Evolutionary conservation across 2,329 filamentous ascomycete genomes (phyloP).

Genomic region (Talaromyces sp.): DNA sequence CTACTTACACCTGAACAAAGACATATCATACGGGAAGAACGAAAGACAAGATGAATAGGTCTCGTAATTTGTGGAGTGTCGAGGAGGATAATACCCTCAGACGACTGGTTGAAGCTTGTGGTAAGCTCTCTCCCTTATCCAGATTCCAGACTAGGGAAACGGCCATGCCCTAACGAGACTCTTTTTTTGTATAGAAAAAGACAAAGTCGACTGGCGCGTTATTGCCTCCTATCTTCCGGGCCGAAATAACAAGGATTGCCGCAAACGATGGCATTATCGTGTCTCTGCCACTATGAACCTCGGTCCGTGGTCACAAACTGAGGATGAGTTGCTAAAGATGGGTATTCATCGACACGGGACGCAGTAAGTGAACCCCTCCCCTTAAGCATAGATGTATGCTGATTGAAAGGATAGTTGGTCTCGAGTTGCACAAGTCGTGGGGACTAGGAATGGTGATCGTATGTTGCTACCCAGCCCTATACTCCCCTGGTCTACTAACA

Average conservation of each 20-base stretch:
- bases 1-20: not conserved
- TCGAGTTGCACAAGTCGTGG: conserved; percentile 15
- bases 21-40: not conserved
- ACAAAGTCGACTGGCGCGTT: conserved; percentile 15
- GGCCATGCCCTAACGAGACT: not conserved
- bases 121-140: conserved; percentile 1
- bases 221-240: conserved; percentile 15
- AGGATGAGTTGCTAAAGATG: conserved; percentile 14
- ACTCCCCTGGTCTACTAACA: not conserved
- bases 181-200: conserved; percentile 4
- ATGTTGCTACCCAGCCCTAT: not conserved
- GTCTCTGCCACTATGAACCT: conserved; percentile 15
- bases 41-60: conserved; percentile 7
- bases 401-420: conserved; percentile 11
- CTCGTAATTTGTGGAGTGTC: conserved; percentile 14
- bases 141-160: not conserved
- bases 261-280: conserved; percentile 16
- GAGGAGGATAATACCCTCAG: conserved; percentile 14
- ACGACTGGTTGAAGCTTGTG: conserved; percentile 10
- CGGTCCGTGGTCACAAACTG: conserved; percentile 13
- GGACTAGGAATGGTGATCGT: conserved; percentile 16
- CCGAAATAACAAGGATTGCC: conserved; percentile 16
- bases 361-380: conserved; percentile 7
- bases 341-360: conserved; percentile 15
- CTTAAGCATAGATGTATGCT: not conserved